phyloP scores from a whole-genome alignment of 169 alveolate genomes.

The Eimeria maxima region DNA sequence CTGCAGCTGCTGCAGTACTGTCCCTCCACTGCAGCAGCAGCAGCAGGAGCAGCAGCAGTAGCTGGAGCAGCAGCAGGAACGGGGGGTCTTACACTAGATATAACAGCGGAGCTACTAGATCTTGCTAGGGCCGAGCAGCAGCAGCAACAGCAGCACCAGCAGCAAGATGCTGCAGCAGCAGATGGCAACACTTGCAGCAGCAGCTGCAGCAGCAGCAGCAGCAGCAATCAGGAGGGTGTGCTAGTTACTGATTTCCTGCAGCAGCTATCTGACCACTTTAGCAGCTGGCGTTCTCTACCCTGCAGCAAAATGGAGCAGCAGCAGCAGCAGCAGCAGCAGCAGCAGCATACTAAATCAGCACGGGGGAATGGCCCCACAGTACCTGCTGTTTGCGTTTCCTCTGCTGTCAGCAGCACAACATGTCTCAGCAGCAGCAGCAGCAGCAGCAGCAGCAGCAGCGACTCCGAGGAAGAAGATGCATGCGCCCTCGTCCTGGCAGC shows the following conservation, averaged over 20 bases:
- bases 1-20: no score
- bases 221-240: background rate
- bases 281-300: conserved; percentile 4
- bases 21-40: no score
- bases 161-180: no score
- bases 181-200: conserved; percentile 25
- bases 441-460: conserved; percentile 53
- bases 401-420: conserved; percentile 3
- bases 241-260: conserved; percentile 12
- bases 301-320: conserved; percentile 18
- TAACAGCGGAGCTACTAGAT: background rate
- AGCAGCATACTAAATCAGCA: background rate
- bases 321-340: conserved; percentile 32
- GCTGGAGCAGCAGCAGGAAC: no score
- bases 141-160: conserved; percentile 32
- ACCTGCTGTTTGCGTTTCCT: background rate
- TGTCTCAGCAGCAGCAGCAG: conserved; percentile 14
- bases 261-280: background rate
- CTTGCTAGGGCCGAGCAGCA: conserved; percentile 36
- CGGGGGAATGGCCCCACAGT: background rate
- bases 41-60: no score
- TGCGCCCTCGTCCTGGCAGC: background rate
- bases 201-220: conserved; percentile 48
- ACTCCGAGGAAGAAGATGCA: background rate
- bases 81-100: background rate